phyloP scores from a whole-genome alignment of 2,329 filamentous ascomycete species.

The Colletotrichum orchidophilum region DNA sequence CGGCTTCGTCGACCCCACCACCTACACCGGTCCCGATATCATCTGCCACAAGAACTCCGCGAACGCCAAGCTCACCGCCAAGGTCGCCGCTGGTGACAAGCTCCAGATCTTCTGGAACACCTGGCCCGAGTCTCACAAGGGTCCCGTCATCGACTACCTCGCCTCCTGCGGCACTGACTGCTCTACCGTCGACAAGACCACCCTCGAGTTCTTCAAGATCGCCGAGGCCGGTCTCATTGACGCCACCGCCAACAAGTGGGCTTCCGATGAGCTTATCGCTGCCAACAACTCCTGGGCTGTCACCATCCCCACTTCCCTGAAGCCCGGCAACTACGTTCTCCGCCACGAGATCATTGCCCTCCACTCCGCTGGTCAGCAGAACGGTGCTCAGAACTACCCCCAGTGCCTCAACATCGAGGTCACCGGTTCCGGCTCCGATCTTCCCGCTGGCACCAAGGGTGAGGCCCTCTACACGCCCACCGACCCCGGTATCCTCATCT shows the following conservation, averaged over 20 bases:
- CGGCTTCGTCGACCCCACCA: slow-evolving; percentile 57
- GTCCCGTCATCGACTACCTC: slow-evolving; percentile 69
- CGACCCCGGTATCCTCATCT: slow-evolving; percentile 48
- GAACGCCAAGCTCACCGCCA: slow-evolving; percentile 49
- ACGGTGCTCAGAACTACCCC: slow-evolving; percentile 61
- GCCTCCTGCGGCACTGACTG: slow-evolving; percentile 66
- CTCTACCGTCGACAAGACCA: slow-evolving; percentile 57
- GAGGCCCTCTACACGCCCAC: slow-evolving; percentile 46
- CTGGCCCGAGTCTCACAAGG: slow-evolving; percentile 73
- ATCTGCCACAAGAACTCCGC: slow-evolving; percentile 56
- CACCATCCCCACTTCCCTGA: slow-evolving; percentile 56
- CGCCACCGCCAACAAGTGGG: slow-evolving; percentile 59
- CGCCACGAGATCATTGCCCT: slow-evolving; percentile 66
- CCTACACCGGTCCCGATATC: slow-evolving; percentile 52
- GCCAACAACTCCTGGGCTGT: slow-evolving; percentile 57
- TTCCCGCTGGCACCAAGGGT: slow-evolving; percentile 43
- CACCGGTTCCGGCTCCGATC: slow-evolving; percentile 47
- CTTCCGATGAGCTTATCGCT: slow-evolving; percentile 59
- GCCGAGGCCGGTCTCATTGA: slow-evolving; percentile 57
- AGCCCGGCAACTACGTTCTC: slow-evolving; percentile 62
- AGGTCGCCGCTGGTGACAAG: slow-evolving; percentile 66
- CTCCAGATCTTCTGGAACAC: slow-evolving; percentile 69
- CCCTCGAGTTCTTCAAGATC: slow-evolving; percentile 69
- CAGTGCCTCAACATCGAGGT: slow-evolving; percentile 61
- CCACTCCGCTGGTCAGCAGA: slow-evolving; percentile 53